A percentile compares a stretch with the other conserved stretches of the same genome.
phyloP scores from a whole-genome alignment of 176 grass and related monocot genomes.

The Paspalum vaginatum region DNA sequence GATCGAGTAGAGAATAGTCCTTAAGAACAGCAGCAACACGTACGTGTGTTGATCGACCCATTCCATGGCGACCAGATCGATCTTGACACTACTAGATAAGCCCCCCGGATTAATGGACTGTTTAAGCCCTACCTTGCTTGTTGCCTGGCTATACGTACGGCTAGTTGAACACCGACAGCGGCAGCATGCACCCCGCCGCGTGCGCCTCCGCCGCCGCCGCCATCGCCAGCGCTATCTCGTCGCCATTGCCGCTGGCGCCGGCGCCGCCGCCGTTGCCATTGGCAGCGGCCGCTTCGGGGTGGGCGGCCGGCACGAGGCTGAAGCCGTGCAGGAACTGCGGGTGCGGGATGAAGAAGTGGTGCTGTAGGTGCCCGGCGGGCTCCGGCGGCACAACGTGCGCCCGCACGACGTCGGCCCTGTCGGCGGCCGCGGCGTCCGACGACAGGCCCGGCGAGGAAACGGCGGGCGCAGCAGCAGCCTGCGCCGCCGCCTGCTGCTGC shows the following conservation, averaged over 20 bases:
- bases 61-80: slow-evolving; percentile 8
- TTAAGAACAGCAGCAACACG: slow-evolving; percentile 35
- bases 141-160: not conserved
- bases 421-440: not conserved
- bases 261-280: not conserved
- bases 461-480: not conserved
- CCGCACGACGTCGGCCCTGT: not conserved
- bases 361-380: not conserved
- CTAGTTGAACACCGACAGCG: slow-evolving; percentile 64
- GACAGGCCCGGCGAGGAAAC: not conserved
- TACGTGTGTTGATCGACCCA: slow-evolving; percentile 29
- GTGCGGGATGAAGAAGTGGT: slow-evolving; percentile 58
- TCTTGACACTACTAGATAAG: slow-evolving; percentile 24
- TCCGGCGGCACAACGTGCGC: not conserved
- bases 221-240: too few relatives aligned
- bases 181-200: slow-evolving; percentile 59
- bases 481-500: not conserved
- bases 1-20: slow-evolving; percentile 7
- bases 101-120: slow-evolving; percentile 19
- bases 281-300: not conserved
- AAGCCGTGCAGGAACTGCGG: slow-evolving; percentile 57
- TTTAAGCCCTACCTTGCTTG: slow-evolving; percentile 39
- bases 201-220: slow-evolving; percentile 58
- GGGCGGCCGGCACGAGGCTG: slow-evolving; percentile 25
- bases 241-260: not conserved